Base-by-base conservation (phyloP, 805 yeast species). In the Pichia scutulata region DNA sequence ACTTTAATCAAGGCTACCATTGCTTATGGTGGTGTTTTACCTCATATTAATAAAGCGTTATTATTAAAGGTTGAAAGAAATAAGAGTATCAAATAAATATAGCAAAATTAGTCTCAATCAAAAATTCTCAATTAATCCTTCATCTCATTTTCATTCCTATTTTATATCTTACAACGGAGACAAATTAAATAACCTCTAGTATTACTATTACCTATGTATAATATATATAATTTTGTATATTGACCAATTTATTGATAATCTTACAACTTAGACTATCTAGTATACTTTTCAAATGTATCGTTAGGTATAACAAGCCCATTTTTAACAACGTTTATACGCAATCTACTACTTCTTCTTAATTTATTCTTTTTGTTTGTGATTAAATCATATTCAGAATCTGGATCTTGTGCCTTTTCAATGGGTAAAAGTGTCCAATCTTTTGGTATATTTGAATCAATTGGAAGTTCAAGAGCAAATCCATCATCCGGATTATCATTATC, bases 21-120 rank as follows among this genome's bases (percentile, higher is more conserved):
- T 67, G 97, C 97, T 40, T 89, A 84, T 61, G 98, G 98, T 77
- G 98, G 98, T 83, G 98, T 92, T 49, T 76, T 92, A 69, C 98
- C 98, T 50, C 95, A 89, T 68, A 87, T 88, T 65, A 87, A 88
- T 73, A 83, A 84, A 69, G 89, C 88, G 51, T 74, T 86, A 62
- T 73, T 86, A 59, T 78, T 86, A 64, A 84, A 86, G 73, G 88
- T 82, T 48, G 90, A 84, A 66, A 79, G 80, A 72, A 73, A 74
- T 59, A 73, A 74, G 61, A 60, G 10, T 33, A 33, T 33, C n/a
- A 33, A 33, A 33, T 33, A 33, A 33, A 33, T 33, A 33, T 33
- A 33, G 9, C 19, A 33, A 33, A 33, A 18, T 16, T 16, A 33
- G n/a, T 14, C 37, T n/a, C 37, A 33, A n/a, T n/a, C 33, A 28